Base-by-base conservation (phyloP, 139 green algal species). In the Astrephomene gubernaculifera region DNA sequence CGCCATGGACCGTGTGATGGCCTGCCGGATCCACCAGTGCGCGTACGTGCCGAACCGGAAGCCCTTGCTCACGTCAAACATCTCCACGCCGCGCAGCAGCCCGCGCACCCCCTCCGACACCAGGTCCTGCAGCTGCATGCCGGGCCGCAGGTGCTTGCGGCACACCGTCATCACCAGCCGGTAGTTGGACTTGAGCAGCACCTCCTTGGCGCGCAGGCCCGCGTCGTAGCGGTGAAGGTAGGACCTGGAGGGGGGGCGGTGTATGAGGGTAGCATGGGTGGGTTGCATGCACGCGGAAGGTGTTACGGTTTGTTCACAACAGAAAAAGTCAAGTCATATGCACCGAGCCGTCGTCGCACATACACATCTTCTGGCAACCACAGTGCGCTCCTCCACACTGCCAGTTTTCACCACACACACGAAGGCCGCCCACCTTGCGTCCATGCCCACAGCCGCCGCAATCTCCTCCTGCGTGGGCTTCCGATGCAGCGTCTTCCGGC, bases 21-120 rank as follows among this genome's bases (percentile, higher is more conserved):
- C 83, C 92, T 99, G 97, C 3, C 96, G 88, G 86, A 99, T 98
- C 97, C 97, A 99, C 97, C 96, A 99, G 82, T 98, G 94, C 19
- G 95, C 97, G 85, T 99, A 99, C 4, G 97, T 99, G 43, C 92
- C 96, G 86, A 99, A 98, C 86, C 97, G 97, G 93, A 97, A 99
- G 41, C 97, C 97, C 67, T 95, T 95, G 71, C 64, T 73, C 14
- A 90, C 78, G 72, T 99, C 96, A 90, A 98, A 99, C 91, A 95
- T 98, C 83, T 99, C 95, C 45, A 98, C 91, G 65, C 94, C 95
- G 38, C 87, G 85, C 41, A 94, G 63, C 41, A 99, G 92, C 17
- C 97, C 97, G 4, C 93, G 67, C 69, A 96, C 93, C 69, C 97
- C 97, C 82, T 97, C 94, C 14, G 88, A 79, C 14, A 98, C 90